Base-by-base conservation (phyloP, 2,329 filamentous ascomycete genomes). In the Plectosphaerella plurivora region DNA sequence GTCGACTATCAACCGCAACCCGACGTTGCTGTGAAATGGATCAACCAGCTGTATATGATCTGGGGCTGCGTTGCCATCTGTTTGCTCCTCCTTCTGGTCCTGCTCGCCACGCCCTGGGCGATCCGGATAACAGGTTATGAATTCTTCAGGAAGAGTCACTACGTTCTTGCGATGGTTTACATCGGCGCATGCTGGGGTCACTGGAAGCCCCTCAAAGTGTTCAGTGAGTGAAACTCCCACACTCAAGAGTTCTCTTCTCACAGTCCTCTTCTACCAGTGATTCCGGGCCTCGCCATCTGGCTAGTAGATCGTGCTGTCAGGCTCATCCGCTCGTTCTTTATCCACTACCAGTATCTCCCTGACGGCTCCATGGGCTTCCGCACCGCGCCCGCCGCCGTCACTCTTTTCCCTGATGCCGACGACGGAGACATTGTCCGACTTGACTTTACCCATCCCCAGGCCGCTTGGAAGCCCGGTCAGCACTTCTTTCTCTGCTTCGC, bases 131-230 rank as follows among this genome's bases (percentile, higher is more conserved):
- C 86, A 0, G 88, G 88, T 3, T 90, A 92, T 65, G 88, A 91
- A 61, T 84, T 87, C 68, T 91, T 91, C 74, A 79, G 87, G 55
- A 90, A 89, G 63, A 71, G 80, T 0, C 88, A 91, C 63, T 89
- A 89, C 59, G 73, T 90, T 12, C 72, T 91, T 2, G 88, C 87
- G 11, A 82, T 87, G 71, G 66, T 91, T 5, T 92, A 89, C 65
- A 80, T 91, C 12, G 88, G 86, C 5, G 87, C 86, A 3, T 87
- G 86, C 66, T 90, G 86, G 79, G 87, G 79, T 1, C 88, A 92
- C 63, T 92, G 88, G 88, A 66, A 75, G 49, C 72, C 83, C 49
- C 72, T 91, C 22, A 22, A 22, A 22, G 22, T 22, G 22, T 22
- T 22, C 22, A 22, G 22, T 22, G 5, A 5, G 22, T 22, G 22